Base-by-base conservation (phyloP, 1,284 basidiomycete species). In the Trichosporon coremiiforme region DNA sequence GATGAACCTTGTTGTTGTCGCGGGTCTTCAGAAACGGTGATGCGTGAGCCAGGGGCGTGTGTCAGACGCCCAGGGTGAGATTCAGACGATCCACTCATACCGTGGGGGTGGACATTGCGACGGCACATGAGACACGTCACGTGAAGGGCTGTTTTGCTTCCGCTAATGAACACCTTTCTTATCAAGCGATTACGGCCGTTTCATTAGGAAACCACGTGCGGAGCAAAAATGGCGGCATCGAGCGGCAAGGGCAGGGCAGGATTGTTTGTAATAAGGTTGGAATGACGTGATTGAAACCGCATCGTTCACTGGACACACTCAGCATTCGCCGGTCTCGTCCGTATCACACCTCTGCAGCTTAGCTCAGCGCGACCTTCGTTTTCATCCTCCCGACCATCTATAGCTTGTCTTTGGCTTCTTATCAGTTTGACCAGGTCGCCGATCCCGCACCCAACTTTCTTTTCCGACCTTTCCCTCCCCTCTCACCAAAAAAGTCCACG, bases 201-300 rank as follows among this genome's bases (percentile, higher is more conserved):
- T n/a, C 15, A 45, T 45, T 45, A 45, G 41, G 17, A 45, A n/a
- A 5, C 41, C 41, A 45, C 41, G 41, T 45, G 41, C 17, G 41
- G 36, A 38, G 36, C 12, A 10, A 38, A 10, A 3, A 12, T 38
- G 9, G 25, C 36, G 36, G 36, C 36, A 38, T 13, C 8, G 10
- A 10, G 36, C 36, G 36, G 36, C 36, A 38, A 4, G 35, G 10
- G 10, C 20, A 1, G 41, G 38, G 64, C 9, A 10, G 33, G 33
- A 25, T 25, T 35, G 38, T 31, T 35, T 45, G 64, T 65, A 65
- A 47, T 29, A 50, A 31, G 47, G 41, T 41, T 65, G 41, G 25
- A 65, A 65, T 65, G 64, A 65, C 64, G 64, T 65, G 64, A 65
- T 65, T 50, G 41, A 38, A 31, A 47, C 41, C 33, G 9, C 9